phyloP scores from a whole-genome alignment of 2,329 filamentous ascomycete species.

The Leptographium procerum region DNA sequence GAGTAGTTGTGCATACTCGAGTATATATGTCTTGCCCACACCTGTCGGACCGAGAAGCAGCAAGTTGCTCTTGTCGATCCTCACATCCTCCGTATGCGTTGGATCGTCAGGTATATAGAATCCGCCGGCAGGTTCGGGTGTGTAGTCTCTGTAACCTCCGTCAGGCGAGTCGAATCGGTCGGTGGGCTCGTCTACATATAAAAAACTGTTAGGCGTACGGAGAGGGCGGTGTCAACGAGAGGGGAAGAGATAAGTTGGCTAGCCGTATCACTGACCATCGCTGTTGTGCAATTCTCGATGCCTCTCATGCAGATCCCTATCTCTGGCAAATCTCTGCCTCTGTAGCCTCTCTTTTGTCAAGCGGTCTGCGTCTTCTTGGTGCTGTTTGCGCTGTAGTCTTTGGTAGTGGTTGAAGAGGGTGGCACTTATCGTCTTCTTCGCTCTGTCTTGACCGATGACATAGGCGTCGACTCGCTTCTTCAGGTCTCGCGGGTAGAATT shows the following conservation, averaged over 20 bases:
- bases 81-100: conserved; percentile 38
- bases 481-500: conserved; percentile 56
- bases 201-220: conserved; percentile 11
- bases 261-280: conserved; percentile 50
- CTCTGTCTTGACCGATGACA: conserved; percentile 88
- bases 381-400: conserved; percentile 63
- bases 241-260: conserved; percentile 13
- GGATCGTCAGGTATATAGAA: conserved; percentile 39
- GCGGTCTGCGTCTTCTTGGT: conserved; percentile 60
- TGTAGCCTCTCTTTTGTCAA: conserved; percentile 51
- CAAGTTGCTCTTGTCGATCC: conserved; percentile 92
- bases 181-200: conserved; percentile 40
- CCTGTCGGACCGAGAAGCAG: conserved; percentile 84
- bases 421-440: conserved; percentile 86
- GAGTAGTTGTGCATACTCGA: conserved; percentile 36
- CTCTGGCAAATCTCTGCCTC: conserved; percentile 59
- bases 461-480: conserved; percentile 92
- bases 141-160: neutral
- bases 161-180: conserved; percentile 31
- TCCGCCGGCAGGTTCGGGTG: conserved; percentile 24
- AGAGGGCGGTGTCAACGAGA: conserved; percentile 20
- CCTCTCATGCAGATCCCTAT: conserved; percentile 46
- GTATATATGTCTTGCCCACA: conserved; percentile 92
- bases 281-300: conserved; percentile 56
- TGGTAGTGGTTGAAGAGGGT: conserved; percentile 97